Conservation (phyloP, 2,329 filamentous ascomycete genomes). For the Rhexocercosporidium sp. region DNA sequence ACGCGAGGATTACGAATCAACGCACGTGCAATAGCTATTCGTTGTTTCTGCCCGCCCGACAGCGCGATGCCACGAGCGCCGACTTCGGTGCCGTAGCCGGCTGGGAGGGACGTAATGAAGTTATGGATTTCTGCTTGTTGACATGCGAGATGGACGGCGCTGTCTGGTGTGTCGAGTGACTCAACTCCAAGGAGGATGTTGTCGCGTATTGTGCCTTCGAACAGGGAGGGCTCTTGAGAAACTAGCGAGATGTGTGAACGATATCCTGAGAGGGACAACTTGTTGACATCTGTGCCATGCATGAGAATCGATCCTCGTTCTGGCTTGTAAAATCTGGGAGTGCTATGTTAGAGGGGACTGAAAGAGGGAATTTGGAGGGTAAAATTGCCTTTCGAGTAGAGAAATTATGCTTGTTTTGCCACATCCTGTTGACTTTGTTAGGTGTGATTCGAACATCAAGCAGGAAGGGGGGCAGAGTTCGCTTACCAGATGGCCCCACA, state of each 20-base stretch:
- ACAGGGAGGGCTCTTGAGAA: slow-evolving; percentile 76
- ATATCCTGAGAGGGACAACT: slow-evolving; percentile 65
- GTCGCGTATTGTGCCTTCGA: slow-evolving; percentile 68
- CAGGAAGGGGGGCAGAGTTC: not conserved
- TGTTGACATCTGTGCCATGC: slow-evolving; percentile 63
- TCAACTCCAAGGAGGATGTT: slow-evolving; percentile 70
- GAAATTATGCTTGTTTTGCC: slow-evolving; percentile 76
- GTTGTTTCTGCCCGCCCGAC: slow-evolving; percentile 59
- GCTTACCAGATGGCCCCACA: slow-evolving; percentile 62
- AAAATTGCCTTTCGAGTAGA: slow-evolving; percentile 57
- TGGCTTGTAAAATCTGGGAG: slow-evolving; percentile 70
- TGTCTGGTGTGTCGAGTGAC: slow-evolving; percentile 51
- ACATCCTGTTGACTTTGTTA: slow-evolving; percentile 45
- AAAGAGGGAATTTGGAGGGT: not conserved
- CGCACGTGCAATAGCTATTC: slow-evolving; percentile 58
- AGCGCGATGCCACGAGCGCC: slow-evolving; percentile 52
- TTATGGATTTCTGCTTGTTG: slow-evolving; percentile 54
- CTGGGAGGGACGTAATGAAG: slow-evolving; percentile 55
- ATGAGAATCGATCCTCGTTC: slow-evolving; percentile 67
- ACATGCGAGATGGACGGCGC: slow-evolving; percentile 66
- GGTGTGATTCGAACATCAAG: too few species aligned
- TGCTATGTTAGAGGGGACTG: not conserved
- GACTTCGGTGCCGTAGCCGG: slow-evolving; percentile 53
- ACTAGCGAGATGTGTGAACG: slow-evolving; percentile 70
- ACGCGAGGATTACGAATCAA: slow-evolving; percentile 55